A percentile compares a stretch with the other conserved stretches of the same genome.
These are phyloP conservation scores for Cenococcum geophilum DNA, from an alignment of 495 filamentous ascomycete genomes.

Conservation along the genomic window DNA sequence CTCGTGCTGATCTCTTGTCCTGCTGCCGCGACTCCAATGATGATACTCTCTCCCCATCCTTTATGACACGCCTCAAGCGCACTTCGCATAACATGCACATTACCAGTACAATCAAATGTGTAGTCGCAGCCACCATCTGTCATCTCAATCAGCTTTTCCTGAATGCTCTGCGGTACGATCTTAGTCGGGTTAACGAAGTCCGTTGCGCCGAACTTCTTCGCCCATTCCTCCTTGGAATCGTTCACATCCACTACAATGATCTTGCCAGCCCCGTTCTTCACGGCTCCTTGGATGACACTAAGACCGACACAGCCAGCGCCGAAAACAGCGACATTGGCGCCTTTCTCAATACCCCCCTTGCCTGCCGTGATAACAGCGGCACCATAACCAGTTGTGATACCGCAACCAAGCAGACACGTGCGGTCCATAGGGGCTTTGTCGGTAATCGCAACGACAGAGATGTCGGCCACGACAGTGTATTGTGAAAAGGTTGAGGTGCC, in stretches of 20 bases:
- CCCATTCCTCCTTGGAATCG: conserved; percentile 84
- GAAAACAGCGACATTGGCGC: conserved; percentile 87
- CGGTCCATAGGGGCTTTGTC: conserved; percentile 90
- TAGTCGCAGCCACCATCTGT: conserved; percentile 99
- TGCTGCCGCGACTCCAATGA: conserved; percentile 95
- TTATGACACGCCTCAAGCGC: conserved; percentile 98
- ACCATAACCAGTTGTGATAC: conserved; percentile 97
- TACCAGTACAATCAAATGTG: conserved; percentile 98
- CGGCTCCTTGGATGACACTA: conserved; percentile 88
- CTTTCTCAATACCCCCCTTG: conserved; percentile 66
- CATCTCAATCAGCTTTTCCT: conserved; percentile 91
- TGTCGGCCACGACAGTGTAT: conserved; percentile 97
- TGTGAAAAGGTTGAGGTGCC: conserved; percentile 97
- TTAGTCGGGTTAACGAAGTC: conserved; percentile 93
- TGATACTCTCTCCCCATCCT: conserved; percentile 96
- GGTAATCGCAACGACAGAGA: conserved; percentile 92
- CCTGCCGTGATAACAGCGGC: conserved; percentile 84
- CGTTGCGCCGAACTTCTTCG: conserved; percentile 89
- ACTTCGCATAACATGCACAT: conserved; percentile 90
- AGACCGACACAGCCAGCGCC: conserved; percentile 94
- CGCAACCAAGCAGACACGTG: conserved; percentile 91
- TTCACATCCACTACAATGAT: conserved; percentile 98
- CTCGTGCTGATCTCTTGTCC: conserved; percentile 94
- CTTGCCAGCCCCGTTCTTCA: conserved; percentile 75
- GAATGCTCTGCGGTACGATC: conserved; percentile 68